phyloP scores from a whole-genome alignment of 495 filamentous ascomycete species.

The Neurospora sublineolata region DNA sequence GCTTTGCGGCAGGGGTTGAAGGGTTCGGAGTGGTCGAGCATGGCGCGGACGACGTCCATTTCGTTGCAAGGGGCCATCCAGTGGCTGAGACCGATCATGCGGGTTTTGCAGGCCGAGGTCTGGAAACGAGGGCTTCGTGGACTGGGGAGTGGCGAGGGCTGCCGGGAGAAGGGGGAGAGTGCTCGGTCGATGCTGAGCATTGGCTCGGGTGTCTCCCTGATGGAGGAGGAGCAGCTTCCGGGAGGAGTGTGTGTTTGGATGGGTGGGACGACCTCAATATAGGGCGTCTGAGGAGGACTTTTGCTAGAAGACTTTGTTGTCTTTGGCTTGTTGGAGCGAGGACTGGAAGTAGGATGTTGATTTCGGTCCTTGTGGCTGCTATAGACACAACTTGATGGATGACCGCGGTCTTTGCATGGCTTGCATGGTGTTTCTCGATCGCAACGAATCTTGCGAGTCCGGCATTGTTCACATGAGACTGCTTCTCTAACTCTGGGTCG shows the following conservation, averaged over 20 bases:
- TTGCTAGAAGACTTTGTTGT: neutral
- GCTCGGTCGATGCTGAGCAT: neutral
- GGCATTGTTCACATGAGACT: slow-evolving; percentile 28
- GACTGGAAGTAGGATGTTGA: neutral
- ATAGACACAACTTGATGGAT: slow-evolving; percentile 8
- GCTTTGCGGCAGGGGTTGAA: slow-evolving; percentile 7
- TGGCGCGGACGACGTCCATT: slow-evolving; percentile 8
- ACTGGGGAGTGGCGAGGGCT: neutral
- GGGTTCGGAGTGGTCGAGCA: slow-evolving; percentile 9
- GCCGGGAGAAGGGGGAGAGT: neutral
- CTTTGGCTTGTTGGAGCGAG: neutral
- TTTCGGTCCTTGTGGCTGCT: neutral
- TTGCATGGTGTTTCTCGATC: slow-evolving; percentile 46
- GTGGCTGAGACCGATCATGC: slow-evolving; percentile 13
- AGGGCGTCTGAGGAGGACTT: neutral
- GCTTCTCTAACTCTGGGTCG: slow-evolving; percentile 11
- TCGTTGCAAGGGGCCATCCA: slow-evolving; percentile 15
- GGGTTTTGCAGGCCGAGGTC: slow-evolving; percentile 7
- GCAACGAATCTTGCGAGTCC: slow-evolving; percentile 50
- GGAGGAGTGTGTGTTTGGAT: slow-evolving; percentile 4
- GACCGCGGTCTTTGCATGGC: slow-evolving; percentile 10
- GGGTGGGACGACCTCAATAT: neutral
- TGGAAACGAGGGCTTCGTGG: slow-evolving; percentile 1
- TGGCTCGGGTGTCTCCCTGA: slow-evolving; percentile 4
- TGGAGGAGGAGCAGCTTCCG: slow-evolving; percentile 8